phyloP scores from a whole-genome alignment of 768 basidiomycete genomes.

The Tephrocybe sp. region DNA sequence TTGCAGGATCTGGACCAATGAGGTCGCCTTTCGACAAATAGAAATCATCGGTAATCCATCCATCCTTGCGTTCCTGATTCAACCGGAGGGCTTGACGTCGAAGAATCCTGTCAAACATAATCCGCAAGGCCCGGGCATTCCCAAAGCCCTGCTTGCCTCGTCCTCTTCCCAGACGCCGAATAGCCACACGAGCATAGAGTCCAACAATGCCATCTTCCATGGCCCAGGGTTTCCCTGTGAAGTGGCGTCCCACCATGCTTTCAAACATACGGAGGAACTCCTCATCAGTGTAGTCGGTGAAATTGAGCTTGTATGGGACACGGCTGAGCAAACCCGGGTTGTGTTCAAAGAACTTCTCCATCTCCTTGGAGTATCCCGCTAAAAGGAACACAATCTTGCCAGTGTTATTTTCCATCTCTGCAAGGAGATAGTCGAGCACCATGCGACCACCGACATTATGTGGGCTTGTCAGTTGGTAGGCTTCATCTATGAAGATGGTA shows the following conservation, averaged over 20 bases:
- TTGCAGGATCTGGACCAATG: conserved; percentile 64
- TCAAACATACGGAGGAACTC: conserved; percentile 60
- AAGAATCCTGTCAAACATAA: conserved; percentile 43
- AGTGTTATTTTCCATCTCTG: conserved; percentile 73
- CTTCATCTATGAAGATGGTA: conserved; percentile 69
- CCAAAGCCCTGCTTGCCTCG: conserved; percentile 61
- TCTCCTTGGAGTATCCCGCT: conserved; percentile 69
- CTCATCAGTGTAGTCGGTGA: conserved; percentile 58
- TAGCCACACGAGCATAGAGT: conserved; percentile 53
- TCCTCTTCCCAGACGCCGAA: conserved; percentile 62
- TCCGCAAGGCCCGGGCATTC: conserved; percentile 63
- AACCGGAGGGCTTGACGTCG: conserved; percentile 58
- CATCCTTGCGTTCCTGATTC: conserved; percentile 36
- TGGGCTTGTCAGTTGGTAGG: conserved; percentile 60
- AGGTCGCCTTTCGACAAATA: conserved; percentile 52
- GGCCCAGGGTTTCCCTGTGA: conserved; percentile 47
- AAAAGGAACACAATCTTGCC: conserved; percentile 68
- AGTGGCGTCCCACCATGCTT: conserved; percentile 46
- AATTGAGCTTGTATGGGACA: conserved; percentile 61
- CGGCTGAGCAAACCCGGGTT: conserved; percentile 70
- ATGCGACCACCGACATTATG: conserved; percentile 50
- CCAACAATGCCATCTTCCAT: conserved; percentile 56
- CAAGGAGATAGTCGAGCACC: conserved; percentile 68
- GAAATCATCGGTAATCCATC: conserved; percentile 47
- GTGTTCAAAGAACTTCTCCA: conserved; percentile 79